phyloP scores from a whole-genome alignment of 1,284 basidiomycete genomes.

The Cronartium quercuum region DNA sequence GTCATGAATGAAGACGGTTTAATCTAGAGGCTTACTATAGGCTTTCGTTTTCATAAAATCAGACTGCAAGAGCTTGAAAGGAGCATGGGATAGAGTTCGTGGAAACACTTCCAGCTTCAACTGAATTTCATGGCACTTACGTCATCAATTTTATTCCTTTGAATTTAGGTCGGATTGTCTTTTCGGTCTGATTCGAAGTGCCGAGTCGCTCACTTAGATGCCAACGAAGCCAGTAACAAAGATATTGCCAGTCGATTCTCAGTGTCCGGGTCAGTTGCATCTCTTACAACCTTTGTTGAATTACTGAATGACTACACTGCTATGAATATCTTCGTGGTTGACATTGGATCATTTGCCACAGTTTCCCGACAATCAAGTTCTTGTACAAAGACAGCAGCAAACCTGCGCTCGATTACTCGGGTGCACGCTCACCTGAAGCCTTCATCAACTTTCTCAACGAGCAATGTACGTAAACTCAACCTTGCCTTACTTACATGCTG shows the following conservation, averaged over 20 bases:
- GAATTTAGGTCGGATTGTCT: background rate
- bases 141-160: background rate
- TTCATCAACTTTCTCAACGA: conserved; percentile 37
- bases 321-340: background rate
- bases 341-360: background rate
- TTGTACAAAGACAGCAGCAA: conserved; percentile 15
- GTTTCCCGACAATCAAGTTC: conserved; percentile 35
- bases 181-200: conserved; percentile 33
- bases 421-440: conserved; percentile 1
- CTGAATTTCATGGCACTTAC: background rate
- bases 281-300: background rate
- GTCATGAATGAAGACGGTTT: background rate
- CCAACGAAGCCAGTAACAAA: conserved; percentile 16
- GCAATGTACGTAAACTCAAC: conserved; percentile 10
- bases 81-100: conserved; percentile 21
- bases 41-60: background rate
- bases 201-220: conserved; percentile 35
- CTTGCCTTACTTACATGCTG: background rate
- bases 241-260: background rate
- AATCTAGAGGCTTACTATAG: background rate
- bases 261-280: conserved; percentile 12
- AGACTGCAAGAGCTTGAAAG: conserved; percentile 28
- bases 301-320: background rate
- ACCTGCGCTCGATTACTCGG: conserved; percentile 10
- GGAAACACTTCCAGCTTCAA: background rate